Evolutionary conservation across 1,139 yeast species (phyloP), one percentile per base, ranked within the genome.

Genomic region (Debaryomycetaceae sp.): DNA sequence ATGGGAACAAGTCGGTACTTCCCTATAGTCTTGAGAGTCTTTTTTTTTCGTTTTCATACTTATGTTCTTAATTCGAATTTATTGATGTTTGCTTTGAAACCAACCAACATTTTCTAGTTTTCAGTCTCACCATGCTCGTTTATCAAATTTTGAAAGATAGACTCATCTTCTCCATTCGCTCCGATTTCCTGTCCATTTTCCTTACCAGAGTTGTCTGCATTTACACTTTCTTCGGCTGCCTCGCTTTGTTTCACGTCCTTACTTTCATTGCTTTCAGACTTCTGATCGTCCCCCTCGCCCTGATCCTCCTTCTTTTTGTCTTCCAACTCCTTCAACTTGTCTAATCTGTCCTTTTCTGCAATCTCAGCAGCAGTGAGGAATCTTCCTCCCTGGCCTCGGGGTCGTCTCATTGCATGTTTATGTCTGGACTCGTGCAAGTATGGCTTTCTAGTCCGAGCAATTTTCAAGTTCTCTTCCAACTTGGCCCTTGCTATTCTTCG

Each of bases 371-470:
- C 97, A 1, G 98, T 92, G 48, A 94, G 67, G 54, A 94, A 94
- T 45, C 98, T 72, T 3, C 99, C 99, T 24, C 98, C 98, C 64
- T 92, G 98, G 22, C 99, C 99, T 54, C 99, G 79, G 13, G 98
- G 98, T 61, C 99, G 79, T 58, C 98, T 78, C 98, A 94, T 92
- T 16, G 99, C 99, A 62, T 94, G 99, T 61, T 92, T 92, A 63
- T 94, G 99, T 53, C 99, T 78, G 14, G 97, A 88, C 63, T 94
- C 98, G 60, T 94, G 99, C 40, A 94, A 66, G 59, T 94, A 94
- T 3, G 98, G 98, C 56, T 86, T 85, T 50, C 98, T 78, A 6
- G 95, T 95, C 48, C 96, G 76, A 17, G 95, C 94, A 7, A 87
- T 87, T 56, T 87, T 85, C 47, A 92, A 73, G 37, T 82, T 79